phyloP scores from a whole-genome alignment of 73 alveolate genomes.

The Stentor coeruleus region DNA sequence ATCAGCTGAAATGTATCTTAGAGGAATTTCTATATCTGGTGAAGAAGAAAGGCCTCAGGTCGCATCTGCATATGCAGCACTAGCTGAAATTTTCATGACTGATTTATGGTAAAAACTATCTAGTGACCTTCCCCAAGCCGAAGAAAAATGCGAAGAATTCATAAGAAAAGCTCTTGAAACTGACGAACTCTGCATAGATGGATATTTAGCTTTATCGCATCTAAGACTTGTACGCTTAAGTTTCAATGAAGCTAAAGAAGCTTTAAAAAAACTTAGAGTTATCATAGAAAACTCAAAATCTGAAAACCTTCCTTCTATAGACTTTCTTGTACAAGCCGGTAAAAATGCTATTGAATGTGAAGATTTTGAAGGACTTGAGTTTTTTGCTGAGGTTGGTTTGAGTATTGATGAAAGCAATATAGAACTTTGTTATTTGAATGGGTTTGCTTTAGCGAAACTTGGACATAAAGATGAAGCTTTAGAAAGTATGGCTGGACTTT shows the following conservation, averaged over 20 bases:
- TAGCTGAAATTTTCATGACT: constrained; percentile 20
- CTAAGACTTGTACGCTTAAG: constrained; percentile 12
- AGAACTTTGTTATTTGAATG: background rate
- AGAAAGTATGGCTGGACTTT: background rate
- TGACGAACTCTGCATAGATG: constrained; percentile 26
- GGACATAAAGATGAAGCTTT: background rate
- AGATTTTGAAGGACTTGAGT: constrained; percentile 1
- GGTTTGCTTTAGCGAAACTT: constrained; percentile 12
- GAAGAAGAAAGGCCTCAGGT: background rate
- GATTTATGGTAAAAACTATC: background rate
- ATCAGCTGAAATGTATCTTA: background rate
- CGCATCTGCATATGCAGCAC: constrained; percentile 26
- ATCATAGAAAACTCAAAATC: background rate
- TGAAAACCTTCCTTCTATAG: background rate
- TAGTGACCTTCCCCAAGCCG: constrained; percentile 8
- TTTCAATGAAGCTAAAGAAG: constrained; percentile 3
- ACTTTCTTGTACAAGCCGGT: background rate
- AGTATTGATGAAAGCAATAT: background rate
- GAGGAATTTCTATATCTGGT: background rate
- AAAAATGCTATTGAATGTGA: background rate
- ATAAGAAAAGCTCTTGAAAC: background rate
- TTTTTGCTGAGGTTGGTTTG: constrained; percentile 2
- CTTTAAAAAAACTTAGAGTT: background rate
- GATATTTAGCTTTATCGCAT: background rate
- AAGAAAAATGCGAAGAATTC: background rate